Conservation (phyloP, 2,329 filamentous ascomycete species). For the Aureobasidium leucospermi region DNA sequence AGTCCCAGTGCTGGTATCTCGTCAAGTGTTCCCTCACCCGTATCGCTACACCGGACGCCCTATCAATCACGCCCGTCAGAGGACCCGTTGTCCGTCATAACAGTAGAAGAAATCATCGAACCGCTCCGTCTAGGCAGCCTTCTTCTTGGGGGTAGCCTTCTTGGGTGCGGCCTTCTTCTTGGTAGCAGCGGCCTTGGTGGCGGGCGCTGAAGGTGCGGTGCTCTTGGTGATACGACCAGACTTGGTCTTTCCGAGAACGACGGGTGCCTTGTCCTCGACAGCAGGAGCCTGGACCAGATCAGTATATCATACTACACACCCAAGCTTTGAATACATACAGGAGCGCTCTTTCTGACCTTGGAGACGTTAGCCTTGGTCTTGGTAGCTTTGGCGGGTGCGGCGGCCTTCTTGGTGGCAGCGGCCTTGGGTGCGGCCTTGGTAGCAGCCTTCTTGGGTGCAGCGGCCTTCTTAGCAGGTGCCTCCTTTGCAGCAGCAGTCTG, state of each 20-base stretch:
- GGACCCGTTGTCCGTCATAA: constrained; percentile 5
- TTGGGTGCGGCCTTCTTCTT: constrained; percentile 39
- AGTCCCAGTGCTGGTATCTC: constrained; percentile 14
- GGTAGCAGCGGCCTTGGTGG: constrained; percentile 34
- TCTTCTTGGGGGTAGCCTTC: constrained; percentile 39
- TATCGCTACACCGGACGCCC: constrained; percentile 12
- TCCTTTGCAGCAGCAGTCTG: constrained; percentile 38
- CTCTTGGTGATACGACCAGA: constrained; percentile 76
- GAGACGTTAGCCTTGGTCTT: constrained; percentile 41
- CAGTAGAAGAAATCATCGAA: constrained; percentile 2
- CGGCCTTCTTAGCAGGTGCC: constrained; percentile 22
- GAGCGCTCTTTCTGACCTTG: constrained; percentile 37
- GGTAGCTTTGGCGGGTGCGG: constrained; percentile 27
- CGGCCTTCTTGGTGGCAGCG: constrained; percentile 22
- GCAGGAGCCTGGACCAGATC: constrained; percentile 49
- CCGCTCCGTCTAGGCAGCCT: constrained; percentile 19
- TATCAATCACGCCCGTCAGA: constrained; percentile 8
- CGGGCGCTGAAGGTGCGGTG: constrained; percentile 35
- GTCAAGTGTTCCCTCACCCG: constrained; percentile 4
- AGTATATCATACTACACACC: background rate
- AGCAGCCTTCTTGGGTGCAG: constrained; percentile 23
- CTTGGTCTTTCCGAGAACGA: constrained; percentile 73
- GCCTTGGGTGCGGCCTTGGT: constrained; percentile 29
- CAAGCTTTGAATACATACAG: constrained; percentile 21
- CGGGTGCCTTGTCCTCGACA: constrained; percentile 58